Percentiles rank a stretch among this genome's conserved stretches.
Conservation (phyloP, 345 rosid genomes). For the Garcia nutans region DNA sequence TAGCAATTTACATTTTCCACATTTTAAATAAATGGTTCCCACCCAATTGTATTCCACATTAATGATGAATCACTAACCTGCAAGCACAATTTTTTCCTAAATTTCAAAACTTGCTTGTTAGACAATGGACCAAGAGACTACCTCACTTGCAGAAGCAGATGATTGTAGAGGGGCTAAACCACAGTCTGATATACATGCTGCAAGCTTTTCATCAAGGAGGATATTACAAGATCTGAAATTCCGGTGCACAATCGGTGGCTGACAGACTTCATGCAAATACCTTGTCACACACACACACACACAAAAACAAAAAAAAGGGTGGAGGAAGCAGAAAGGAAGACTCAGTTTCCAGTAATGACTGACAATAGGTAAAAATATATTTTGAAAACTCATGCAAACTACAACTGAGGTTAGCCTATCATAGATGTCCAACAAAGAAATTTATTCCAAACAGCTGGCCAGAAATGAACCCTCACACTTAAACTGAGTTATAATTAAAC, state of each 20-base stretch:
- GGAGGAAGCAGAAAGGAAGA: too few relatives aligned
- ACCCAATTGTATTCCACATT: neutral
- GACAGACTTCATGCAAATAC: slow-evolving; percentile 83
- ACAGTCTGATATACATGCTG: slow-evolving; percentile 70
- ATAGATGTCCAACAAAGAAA: slow-evolving; percentile 5
- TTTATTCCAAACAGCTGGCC: neutral
- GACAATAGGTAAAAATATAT: slow-evolving; percentile 4
- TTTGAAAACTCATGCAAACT: neutral
- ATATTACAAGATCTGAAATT: slow-evolving; percentile 79
- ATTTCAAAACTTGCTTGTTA: neutral
- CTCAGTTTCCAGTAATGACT: slow-evolving; percentile 10
- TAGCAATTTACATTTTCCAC: neutral
- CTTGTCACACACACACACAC: slow-evolving; percentile 38
- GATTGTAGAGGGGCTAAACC: slow-evolving; percentile 66
- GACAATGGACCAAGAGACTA: slow-evolving; percentile 15
- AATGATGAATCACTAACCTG: neutral
- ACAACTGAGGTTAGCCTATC: neutral
- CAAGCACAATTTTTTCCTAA: neutral
- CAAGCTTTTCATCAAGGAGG: slow-evolving; percentile 68
- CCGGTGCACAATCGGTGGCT: slow-evolving; percentile 69
- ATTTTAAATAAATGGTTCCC: neutral
- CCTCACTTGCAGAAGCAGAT: slow-evolving; percentile 59
- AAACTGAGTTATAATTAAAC: neutral
- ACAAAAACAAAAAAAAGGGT: neutral
- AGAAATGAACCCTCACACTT: neutral